Evolutionary conservation across 768 basidiomycete genomes (phyloP), one percentile per base, ranked within the genome.

Genomic region (Macrolepiota albuminosa): DNA sequence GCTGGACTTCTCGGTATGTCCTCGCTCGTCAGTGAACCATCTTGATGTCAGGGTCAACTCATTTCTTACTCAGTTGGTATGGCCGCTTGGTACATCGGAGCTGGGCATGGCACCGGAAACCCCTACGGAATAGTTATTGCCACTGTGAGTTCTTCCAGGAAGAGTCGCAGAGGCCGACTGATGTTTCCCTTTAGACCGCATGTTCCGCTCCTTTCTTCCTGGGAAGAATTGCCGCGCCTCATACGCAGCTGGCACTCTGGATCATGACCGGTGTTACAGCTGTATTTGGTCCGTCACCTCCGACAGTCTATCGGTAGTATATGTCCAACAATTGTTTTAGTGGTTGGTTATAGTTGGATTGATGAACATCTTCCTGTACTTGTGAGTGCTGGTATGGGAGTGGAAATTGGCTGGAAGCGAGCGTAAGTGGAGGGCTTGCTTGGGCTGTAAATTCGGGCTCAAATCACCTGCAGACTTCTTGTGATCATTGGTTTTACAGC

Each of bases 401-500:
- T 78, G 18, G 46, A 54, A 16, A 51, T 79, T 14, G 77, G 75
- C 16, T 79, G 77, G 77, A 77, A 75, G 58, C 67, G 78, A 68
- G 77, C 74, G 76, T 78, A 66, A 50, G 76, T 43, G 31, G 2
- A 69, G 45, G 26, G 3, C 9, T 18, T 18, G 0, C 29, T 54
- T 18, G 34, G 8, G 21, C 9, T 36, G 2, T 34, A 7, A 13
- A 29, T 33, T 8, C 8, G 39, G 39, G 14, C 56, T 47, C 39
- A 36, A 10, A 39, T 26, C 16, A 13, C 26, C 1, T 39, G 13
- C 36, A 80, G 78, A 29, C 63, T 79, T 31, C 71, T 80, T 21
- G 77, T 80, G 56, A 73, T 77, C 36, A 75, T 77, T 54, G 79
- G 79, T 2, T 80, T 79, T 36, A 70, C 73, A n/a, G 76, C 77